phyloP scores from a whole-genome alignment of 139 green algal species.

The Yamagishiella unicocca region DNA sequence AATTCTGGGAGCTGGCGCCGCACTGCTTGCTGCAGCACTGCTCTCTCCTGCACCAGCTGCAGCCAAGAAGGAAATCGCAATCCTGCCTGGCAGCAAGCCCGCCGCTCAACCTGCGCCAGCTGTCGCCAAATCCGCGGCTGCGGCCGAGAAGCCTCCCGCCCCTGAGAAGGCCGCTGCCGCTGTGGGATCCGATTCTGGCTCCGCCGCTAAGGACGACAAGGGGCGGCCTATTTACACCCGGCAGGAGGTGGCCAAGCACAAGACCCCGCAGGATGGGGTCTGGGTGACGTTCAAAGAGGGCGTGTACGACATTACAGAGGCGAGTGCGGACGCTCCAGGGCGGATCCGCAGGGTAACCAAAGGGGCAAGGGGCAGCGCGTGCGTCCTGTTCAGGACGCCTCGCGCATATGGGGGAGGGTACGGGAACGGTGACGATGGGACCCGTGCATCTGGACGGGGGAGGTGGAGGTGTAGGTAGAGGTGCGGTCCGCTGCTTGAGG shows the following conservation, averaged over 20 bases:
- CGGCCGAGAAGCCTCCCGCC: neutral
- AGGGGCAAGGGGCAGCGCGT: too few species aligned
- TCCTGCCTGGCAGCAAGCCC: neutral
- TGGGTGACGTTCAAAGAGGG: slow-evolving; percentile 89
- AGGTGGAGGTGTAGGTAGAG: too few species aligned
- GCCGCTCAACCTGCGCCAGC: neutral
- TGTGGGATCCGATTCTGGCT: too few species aligned
- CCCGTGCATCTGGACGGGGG: too few species aligned
- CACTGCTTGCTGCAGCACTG: slow-evolving; percentile 10
- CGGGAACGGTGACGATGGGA: too few species aligned
- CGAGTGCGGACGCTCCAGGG: too few species aligned
- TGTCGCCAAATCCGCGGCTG: neutral
- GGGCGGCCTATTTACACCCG: slow-evolving; percentile 23
- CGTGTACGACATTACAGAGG: slow-evolving; percentile 92
- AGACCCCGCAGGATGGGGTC: slow-evolving; percentile 70
- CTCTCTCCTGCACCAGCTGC: neutral
- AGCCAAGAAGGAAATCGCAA: slow-evolving; percentile 6
- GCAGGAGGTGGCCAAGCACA: slow-evolving; percentile 86
- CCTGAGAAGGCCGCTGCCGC: too few species aligned
- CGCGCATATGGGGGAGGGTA: too few species aligned
- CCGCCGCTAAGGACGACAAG: slow-evolving; percentile 40
- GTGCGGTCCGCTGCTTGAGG: too few species aligned
- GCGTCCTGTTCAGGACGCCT: too few species aligned
- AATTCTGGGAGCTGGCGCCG: slow-evolving; percentile 11
- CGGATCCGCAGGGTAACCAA: too few species aligned